These are phyloP conservation scores for Pterocarpus santalinus DNA, from an alignment of 306 rosid genomes.

Conservation along the genomic window DNA sequence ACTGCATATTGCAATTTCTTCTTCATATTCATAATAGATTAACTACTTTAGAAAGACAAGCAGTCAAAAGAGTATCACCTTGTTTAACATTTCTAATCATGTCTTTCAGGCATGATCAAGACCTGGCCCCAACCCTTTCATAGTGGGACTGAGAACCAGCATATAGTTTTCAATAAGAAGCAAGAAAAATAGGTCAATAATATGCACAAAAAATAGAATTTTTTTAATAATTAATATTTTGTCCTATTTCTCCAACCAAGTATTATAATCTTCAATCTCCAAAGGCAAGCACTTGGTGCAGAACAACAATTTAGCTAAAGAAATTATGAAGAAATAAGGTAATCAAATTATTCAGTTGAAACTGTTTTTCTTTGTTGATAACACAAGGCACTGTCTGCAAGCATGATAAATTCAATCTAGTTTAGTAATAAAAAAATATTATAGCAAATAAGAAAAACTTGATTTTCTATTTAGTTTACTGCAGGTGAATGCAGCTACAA, in stretches of 20 bases:
- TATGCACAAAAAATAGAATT: not conserved
- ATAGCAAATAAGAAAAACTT: not conserved
- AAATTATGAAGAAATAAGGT: slow-evolving; percentile 9
- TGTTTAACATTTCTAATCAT: not conserved
- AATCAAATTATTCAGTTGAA: not conserved
- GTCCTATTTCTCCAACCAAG: not conserved
- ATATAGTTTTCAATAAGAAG: slow-evolving; percentile 1
- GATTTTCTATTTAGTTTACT: not conserved
- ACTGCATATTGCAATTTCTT: slow-evolving; percentile 1
- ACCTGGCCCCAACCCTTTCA: not conserved
- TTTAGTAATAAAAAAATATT: not conserved
- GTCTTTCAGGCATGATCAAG: slow-evolving; percentile 3
- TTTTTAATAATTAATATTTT: not conserved
- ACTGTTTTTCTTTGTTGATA: not conserved
- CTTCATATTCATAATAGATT: not conserved
- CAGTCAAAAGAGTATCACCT: not conserved
- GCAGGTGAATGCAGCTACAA: no score
- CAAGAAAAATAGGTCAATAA: not conserved
- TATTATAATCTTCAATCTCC: not conserved
- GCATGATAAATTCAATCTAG: not conserved
- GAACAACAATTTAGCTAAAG: not conserved
- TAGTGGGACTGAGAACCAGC: not conserved
- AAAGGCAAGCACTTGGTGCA: not conserved
- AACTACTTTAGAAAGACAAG: not conserved
- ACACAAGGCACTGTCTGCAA: not conserved